Base-by-base conservation (phyloP, 495 filamentous ascomycete genomes). In the Xylaria intraflava region DNA sequence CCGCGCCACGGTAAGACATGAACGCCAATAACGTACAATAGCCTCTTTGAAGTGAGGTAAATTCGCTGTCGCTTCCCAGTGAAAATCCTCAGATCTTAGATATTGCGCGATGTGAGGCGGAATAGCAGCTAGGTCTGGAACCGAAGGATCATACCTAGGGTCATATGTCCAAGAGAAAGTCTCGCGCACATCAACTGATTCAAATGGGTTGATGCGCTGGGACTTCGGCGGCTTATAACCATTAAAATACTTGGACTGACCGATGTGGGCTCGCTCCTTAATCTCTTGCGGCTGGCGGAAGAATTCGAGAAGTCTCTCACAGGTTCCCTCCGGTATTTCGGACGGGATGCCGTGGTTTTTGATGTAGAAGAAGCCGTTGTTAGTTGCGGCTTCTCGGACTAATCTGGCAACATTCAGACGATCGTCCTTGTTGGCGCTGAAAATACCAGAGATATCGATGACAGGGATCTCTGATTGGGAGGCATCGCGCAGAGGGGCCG, bases 341-440 rank as follows among this genome's bases (percentile, higher is more conserved):
- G 74, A 58, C 0, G 70, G 46, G 31, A 82, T 76, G 0, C 76
- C 72, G 62, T 81, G 78, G 50, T 79, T 74, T 45, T 67, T 68
- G 57, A 78, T 75, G 61, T 75, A 77, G 65, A 78, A 76, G 64
- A 78, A 78, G 14, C 75, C 75, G 1, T 59, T 64, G 38, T 52
- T 72, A 3, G 64, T 70, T 36, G 72, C 74, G 3, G 73, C 75
- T 24, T 62, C 55, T 29, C 68, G 61, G 49, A 78, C 72, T 20
- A 72, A 53, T 8, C 44, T 20, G 2, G 75, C 74, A 0, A 78
- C 66, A 10, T 52, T 17, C 45, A 68, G 41, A 2, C 73, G 70
- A 10, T 53, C 66, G 2, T 53, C 42, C 1, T 66, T 55, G 0
- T 64, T 67, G 3, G 60, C 22, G 39, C 65, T 70, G 61, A 70